Evolutionary conservation across 23 red algal species (phyloP).

Genomic region (Gracilariopsis chorda): DNA sequence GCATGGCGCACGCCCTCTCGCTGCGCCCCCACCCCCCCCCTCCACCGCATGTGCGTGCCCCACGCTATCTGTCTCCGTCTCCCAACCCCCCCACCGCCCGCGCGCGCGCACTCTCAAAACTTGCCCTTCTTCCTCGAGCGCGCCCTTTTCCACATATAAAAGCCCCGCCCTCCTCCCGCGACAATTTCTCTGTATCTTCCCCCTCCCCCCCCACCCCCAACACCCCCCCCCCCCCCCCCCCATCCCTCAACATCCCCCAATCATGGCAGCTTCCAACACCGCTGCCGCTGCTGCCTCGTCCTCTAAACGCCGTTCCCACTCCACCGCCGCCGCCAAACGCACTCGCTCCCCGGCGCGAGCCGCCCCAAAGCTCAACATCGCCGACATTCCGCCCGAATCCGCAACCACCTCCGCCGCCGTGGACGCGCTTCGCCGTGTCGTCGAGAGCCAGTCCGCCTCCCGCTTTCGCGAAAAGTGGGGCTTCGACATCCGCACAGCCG

Average conservation of each 20-base stretch:
- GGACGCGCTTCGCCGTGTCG: neutral
- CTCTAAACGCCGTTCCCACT: neutral
- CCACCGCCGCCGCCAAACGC: neutral
- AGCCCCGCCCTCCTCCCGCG: too few species aligned
- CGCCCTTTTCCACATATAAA: too few species aligned
- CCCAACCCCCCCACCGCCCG: too few species aligned
- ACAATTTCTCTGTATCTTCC: too few species aligned
- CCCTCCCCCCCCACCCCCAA: neutral
- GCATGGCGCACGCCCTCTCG: too few species aligned
- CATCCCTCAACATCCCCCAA: neutral
- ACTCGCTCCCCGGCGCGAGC: neutral
- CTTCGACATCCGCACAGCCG: neutral
- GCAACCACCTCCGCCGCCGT: neutral
- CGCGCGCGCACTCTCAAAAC: too few species aligned
- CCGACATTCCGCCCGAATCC: neutral
- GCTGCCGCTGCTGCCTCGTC: neutral
- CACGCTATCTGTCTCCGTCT: too few species aligned
- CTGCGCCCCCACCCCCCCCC: too few species aligned
- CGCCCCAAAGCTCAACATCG: neutral
- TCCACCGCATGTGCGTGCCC: too few species aligned
- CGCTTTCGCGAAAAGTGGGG: slow-evolving; percentile 23
- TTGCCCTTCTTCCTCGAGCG: too few species aligned
- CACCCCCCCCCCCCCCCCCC: neutral
- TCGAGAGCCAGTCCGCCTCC: neutral
- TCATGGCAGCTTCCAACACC: neutral